Evolutionary conservation across 2,329 filamentous ascomycete species (phyloP), one percentile per base, ranked within the genome.

Genomic region (Pezicula radicicola): DNA sequence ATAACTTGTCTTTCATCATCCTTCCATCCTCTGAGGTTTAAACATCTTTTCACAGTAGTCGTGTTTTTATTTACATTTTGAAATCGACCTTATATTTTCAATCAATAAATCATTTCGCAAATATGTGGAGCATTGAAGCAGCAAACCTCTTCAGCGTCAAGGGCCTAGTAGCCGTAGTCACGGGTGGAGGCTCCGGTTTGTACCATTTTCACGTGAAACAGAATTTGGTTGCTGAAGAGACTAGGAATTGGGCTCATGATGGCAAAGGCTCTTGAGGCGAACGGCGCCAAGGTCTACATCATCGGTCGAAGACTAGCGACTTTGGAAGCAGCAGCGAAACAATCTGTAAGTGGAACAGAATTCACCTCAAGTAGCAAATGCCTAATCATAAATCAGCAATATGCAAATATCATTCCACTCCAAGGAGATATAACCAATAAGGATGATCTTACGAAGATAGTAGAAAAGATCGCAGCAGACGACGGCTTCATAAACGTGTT

Each of bases 381-480:
- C 6, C 37, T 40, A 8, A 16, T 40, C 7, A n/a, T 8, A n/a
- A 3, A 7, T n/a, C 9, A 52, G 53, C 50, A 65, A 45, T 36
- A 52, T 44, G 51, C 49, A 28, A 67, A 57, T 53, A 59, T 69
- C n/a, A 55, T 56, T 18, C 53, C 57, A 12, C 12, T 59, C 2
- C 46, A 52, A 2, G 81, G 78, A 55, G 84, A 88, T 62, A 76
- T 88, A 0, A 81, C 79, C 2, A 77, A 77, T 40, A 88, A 88
- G 65, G 71, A 75, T 2, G 80, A 83, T 15, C 77, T 89, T 16
- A 69, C 79, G 48, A 71, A 73, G 1, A 72, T 85, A 6, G 79
- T 80, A 12, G 63, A 80, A 6, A 72, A 79, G 45, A 70, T 88
- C 46, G 68, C 75, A 3, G 69, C 71, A 40, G 78, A 79, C 41